Base-by-base conservation (phyloP, 2,329 filamentous ascomycete genomes). In the Escovopsis weberi region DNA sequence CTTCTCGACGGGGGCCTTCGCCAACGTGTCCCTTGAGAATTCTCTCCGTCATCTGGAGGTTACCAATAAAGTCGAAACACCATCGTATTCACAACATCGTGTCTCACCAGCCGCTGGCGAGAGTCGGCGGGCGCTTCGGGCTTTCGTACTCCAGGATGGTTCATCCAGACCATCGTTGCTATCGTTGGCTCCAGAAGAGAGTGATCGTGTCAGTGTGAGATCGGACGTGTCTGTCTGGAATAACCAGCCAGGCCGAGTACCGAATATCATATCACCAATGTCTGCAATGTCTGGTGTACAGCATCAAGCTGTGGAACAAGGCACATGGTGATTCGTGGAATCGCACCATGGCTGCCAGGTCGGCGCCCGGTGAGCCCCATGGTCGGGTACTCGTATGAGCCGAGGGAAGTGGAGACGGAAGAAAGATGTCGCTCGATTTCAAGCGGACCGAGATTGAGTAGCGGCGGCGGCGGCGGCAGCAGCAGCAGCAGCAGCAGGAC, bases 201-300 rank as follows among this genome's bases (percentile, higher is more conserved):
- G 48, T 12, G 47, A 50, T 10, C 43, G 47, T 9, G 41, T 45
- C 12, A 51, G 49, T 33, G n/a, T 50, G n/a, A 47, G 49, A 30
- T 51, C 49, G 11, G 49, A 51, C 11, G 47, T 51, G 12, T 51
- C 49, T 26, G 48, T 51, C 5, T 51, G 47, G 47, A 51, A 51
- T 33, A 50, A 50, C 35, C 43, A 50, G 33, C 43, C 41, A 18
- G 49, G 49, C 10, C 42, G 45, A 26, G 36, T 40, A 9, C 44
- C 39, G 11, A 38, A 42, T n/a, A 39, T 43, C 32, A 39, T 43
- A 18, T 36, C 38, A 33, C 39, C 48, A 12, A 43, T 46, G 33
- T 40, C 43, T 0, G 38, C 42, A 2, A 40, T 38, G 15, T 43
- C 46, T 6, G 45, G 47, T 26, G 12, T 45, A 23, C 37, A 39